These are phyloP conservation scores for Crucihimalaya himalaica DNA, from an alignment of 345 rosid species.

Conservation along the genomic window DNA sequence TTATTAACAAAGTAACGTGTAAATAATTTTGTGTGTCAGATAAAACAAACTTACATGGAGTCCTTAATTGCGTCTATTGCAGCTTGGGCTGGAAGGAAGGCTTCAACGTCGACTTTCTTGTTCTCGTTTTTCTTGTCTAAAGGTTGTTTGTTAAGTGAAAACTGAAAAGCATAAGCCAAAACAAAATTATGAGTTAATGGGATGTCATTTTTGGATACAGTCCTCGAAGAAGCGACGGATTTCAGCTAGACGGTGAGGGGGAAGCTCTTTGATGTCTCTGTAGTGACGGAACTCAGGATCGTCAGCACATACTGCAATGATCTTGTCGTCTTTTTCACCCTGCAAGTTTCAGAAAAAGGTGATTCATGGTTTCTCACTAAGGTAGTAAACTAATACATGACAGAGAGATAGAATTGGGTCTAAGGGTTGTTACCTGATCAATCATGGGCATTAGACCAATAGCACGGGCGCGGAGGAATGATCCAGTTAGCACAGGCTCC, in stretches of 20 bases:
- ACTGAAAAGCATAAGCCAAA: neutral
- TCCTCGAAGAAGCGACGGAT: slow-evolving; percentile 98
- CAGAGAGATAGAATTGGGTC: neutral
- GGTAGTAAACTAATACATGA: neutral
- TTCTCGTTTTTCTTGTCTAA: slow-evolving; percentile 98
- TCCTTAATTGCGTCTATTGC: slow-evolving; percentile 78
- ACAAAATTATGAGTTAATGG: neutral
- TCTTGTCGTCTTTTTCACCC: slow-evolving; percentile 99
- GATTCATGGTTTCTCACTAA: slow-evolving; percentile 15
- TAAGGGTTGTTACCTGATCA: slow-evolving; percentile 67
- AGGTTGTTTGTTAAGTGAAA: slow-evolving; percentile 29
- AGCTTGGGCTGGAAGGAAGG: slow-evolving; percentile 78
- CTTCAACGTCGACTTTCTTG: slow-evolving; percentile 92
- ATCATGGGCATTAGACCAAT: slow-evolving; percentile 99
- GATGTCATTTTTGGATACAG: slow-evolving; percentile 63
- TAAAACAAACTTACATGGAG: slow-evolving; percentile 70
- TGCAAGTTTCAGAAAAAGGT: slow-evolving; percentile 35
- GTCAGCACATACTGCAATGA: slow-evolving; percentile 97
- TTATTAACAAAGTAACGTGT: neutral
- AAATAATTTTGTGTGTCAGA: neutral
- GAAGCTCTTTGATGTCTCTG: slow-evolving; percentile 89
- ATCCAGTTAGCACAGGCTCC: slow-evolving; percentile 95
- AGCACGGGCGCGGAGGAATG: slow-evolving; percentile 97
- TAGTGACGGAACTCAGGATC: slow-evolving; percentile 98
- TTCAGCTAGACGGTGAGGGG: slow-evolving; percentile 98